A percentile compares a stretch with the other conserved stretches of the same genome.
These are phyloP conservation scores for Melampsora larici-populina DNA, from an alignment of 1,284 basidiomycete genomes.

Conservation along the genomic window DNA sequence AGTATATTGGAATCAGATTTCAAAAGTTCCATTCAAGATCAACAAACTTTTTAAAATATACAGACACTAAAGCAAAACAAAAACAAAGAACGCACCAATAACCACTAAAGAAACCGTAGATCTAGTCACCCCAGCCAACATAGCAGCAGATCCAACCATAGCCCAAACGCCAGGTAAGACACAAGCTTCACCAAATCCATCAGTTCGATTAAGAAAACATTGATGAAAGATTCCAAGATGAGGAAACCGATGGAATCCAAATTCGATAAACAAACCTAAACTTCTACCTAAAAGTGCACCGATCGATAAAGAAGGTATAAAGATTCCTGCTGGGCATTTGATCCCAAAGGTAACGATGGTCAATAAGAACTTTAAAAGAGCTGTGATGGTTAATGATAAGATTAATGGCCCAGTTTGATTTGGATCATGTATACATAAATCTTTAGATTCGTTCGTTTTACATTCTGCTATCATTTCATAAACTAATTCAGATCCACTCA, in stretches of 20 bases:
- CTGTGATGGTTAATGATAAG: constrained; percentile 35
- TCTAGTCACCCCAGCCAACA: constrained; percentile 59
- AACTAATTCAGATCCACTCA: constrained; percentile 93
- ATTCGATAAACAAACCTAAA: constrained; percentile 78
- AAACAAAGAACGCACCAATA: constrained; percentile 61
- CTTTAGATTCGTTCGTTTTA: constrained; percentile 64
- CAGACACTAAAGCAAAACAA: constrained; percentile 50
- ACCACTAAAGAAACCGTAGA: constrained; percentile 79
- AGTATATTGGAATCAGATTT: neutral
- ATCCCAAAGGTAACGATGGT: constrained; percentile 24
- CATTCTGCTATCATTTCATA: constrained; percentile 55
- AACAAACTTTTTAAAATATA: neutral
- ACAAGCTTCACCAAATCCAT: constrained; percentile 50
- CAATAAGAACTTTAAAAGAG: constrained; percentile 11
- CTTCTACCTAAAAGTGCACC: constrained; percentile 91
- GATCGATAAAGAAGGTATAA: constrained; percentile 94
- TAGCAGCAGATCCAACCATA: constrained; percentile 54
- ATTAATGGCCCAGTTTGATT: constrained; percentile 48
- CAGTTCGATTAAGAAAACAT: constrained; percentile 56
- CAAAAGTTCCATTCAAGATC: neutral
- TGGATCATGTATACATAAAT: neutral
- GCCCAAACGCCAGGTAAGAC: constrained; percentile 55
- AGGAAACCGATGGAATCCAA: constrained; percentile 68
- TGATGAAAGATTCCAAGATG: constrained; percentile 63
- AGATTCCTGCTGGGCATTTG: constrained; percentile 71